These are phyloP conservation scores for Salvia rosmarinus DNA, from an alignment of 257 asterid species.

Conservation along the genomic window DNA sequence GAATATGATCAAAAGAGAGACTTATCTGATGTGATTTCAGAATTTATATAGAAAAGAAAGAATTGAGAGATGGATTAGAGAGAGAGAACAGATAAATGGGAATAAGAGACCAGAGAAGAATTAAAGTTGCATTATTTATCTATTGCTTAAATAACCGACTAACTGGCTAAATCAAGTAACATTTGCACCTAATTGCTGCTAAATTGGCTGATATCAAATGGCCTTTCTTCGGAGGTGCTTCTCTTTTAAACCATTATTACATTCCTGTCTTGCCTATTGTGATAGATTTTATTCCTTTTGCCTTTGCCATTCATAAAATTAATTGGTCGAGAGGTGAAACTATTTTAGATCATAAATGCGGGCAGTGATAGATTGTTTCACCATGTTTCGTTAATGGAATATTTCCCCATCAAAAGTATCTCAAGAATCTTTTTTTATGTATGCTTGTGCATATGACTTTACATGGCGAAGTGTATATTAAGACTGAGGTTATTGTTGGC, in stretches of 20 bases:
- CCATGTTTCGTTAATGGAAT: not conserved
- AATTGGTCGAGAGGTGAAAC: not conserved
- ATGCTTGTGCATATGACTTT: not conserved
- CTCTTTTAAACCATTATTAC: not conserved
- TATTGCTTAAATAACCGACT: not conserved
- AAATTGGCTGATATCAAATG: not conserved
- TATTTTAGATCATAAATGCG: constrained; percentile 1
- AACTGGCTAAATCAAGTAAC: no score
- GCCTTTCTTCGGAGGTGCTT: not conserved
- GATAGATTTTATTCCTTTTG: not conserved
- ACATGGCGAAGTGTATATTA: not conserved
- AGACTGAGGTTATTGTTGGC: not conserved
- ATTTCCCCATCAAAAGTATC: not conserved
- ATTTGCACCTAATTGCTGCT: not conserved
- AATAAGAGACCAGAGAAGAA: not conserved
- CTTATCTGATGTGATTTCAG: not conserved
- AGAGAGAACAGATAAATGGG: not conserved
- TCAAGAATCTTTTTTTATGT: not conserved
- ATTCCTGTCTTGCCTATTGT: not conserved
- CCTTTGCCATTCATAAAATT: not conserved
- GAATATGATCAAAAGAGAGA: not conserved
- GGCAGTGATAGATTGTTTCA: not conserved
- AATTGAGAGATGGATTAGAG: not conserved
- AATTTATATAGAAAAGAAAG: not conserved
- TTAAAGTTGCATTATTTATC: not conserved